Percentiles rank a stretch among this genome's conserved stretches.
Evolutionary conservation across 345 rosid species (phyloP).

Genomic region (Corymbia maculata): DNA sequence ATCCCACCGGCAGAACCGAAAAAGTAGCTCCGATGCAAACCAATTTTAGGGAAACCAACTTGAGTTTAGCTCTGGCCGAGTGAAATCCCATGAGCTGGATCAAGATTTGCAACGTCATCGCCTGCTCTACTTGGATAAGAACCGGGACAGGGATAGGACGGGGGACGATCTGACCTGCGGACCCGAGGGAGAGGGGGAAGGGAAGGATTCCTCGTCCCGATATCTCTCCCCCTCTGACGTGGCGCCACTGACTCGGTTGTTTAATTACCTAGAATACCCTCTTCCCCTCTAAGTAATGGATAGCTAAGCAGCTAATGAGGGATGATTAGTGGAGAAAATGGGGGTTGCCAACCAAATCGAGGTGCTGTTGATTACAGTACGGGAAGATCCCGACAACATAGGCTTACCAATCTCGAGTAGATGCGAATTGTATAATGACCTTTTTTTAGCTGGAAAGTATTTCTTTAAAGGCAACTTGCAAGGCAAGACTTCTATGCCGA

Average conservation of each 20-base stretch:
- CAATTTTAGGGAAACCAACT: background rate
- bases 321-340: background rate
- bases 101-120: background rate
- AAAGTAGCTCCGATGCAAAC: too few relatives aligned
- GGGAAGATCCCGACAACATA: background rate
- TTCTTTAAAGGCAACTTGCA: background rate
- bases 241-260: background rate
- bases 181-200: background rate
- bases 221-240: background rate
- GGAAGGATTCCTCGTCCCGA: background rate
- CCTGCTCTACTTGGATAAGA: background rate
- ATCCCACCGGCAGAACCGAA: background rate
- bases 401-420: background rate
- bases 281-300: background rate
- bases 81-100: background rate
- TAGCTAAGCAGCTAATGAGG: background rate
- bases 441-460: background rate
- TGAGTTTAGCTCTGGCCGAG: background rate
- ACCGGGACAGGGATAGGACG: background rate
- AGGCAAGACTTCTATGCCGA: background rate
- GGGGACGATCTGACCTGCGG: background rate
- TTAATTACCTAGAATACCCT: background rate
- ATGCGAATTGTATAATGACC: background rate
- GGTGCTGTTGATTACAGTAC: background rate
- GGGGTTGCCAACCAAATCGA: background rate